A percentile compares a stretch with the other conserved stretches of the same genome.
Evolutionary conservation across 441 rosid species (phyloP).

Genomic region (Populus hybrid): DNA sequence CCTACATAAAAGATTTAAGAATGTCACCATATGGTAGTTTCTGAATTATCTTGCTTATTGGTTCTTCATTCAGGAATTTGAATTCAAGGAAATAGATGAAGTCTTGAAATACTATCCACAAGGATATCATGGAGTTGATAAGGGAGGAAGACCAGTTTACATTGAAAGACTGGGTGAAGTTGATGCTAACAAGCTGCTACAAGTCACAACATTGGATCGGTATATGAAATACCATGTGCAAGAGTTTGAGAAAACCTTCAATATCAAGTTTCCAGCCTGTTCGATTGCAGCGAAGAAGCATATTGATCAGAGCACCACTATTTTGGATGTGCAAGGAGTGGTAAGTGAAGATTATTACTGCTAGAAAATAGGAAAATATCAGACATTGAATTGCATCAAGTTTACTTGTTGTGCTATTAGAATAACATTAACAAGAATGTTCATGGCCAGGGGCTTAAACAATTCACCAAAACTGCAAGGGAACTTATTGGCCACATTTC

Average conservation of each 20-base stretch:
- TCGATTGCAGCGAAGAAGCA: conserved; percentile 76
- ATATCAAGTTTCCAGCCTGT: conserved; percentile 73
- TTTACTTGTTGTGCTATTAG: not conserved
- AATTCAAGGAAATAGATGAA: conserved; percentile 64
- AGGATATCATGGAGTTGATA: conserved; percentile 90
- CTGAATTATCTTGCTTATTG: conserved; percentile 2
- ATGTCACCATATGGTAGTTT: not conserved
- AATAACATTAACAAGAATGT: not conserved
- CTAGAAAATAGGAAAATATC: not conserved
- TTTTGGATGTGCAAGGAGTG: conserved; percentile 96
- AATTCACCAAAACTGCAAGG: conserved; percentile 83
- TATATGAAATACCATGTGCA: conserved; percentile 77
- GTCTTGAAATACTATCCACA: conserved; percentile 88
- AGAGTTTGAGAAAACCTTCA: conserved; percentile 82
- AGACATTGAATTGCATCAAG: not conserved
- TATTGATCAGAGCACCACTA: conserved; percentile 90
- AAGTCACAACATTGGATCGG: conserved; percentile 82
- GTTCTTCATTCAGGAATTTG: conserved; percentile 52
- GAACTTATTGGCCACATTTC: conserved; percentile 70
- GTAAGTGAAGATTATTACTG: conserved; percentile 39
- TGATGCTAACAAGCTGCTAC: conserved; percentile 72
- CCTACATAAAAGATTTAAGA: too few species aligned
- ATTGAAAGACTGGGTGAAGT: conserved; percentile 85
- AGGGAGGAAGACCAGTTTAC: conserved; percentile 88
- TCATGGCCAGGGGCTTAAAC: conserved; percentile 63